Conservation (phyloP, 2,329 filamentous ascomycete genomes). For the Colletotrichum lini region DNA sequence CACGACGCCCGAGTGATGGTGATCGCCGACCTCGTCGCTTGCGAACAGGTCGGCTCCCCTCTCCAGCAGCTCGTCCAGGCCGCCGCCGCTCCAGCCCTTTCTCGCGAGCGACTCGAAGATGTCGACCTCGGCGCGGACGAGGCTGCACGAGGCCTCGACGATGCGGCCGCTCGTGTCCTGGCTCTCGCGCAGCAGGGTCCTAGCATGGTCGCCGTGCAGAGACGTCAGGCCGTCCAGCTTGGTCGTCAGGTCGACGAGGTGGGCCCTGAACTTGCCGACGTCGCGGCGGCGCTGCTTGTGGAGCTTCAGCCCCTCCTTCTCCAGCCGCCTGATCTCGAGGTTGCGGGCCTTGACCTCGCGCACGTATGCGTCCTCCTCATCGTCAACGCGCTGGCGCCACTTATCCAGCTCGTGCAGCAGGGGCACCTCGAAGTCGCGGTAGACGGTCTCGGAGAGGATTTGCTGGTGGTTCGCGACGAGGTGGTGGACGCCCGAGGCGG, state of each 20-base stretch:
- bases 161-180: constrained; percentile 75
- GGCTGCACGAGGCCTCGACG: constrained; percentile 74
- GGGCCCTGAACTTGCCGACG: constrained; percentile 72
- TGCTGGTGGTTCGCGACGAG: constrained; percentile 79
- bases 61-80: constrained; percentile 76
- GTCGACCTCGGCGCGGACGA: constrained; percentile 78
- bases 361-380: constrained; percentile 74
- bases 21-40: constrained; percentile 53
- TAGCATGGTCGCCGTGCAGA: constrained; percentile 73
- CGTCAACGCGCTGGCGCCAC: constrained; percentile 74
- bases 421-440: constrained; percentile 77
- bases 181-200: constrained; percentile 72
- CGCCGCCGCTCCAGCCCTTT: constrained; percentile 78
- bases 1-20: constrained; percentile 42
- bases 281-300: constrained; percentile 73
- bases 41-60: constrained; percentile 75
- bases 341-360: constrained; percentile 68
- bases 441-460: constrained; percentile 78
- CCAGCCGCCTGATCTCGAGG: constrained; percentile 73
- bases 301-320: constrained; percentile 75
- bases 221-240: constrained; percentile 74
- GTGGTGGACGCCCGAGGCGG: constrained; percentile 76
- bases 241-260: constrained; percentile 74
- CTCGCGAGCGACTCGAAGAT: constrained; percentile 77
- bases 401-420: constrained; percentile 78